These are phyloP conservation scores for Amaranthus hypochondriacus DNA, from an alignment of 148 eudicot species.

Conservation along the genomic window DNA sequence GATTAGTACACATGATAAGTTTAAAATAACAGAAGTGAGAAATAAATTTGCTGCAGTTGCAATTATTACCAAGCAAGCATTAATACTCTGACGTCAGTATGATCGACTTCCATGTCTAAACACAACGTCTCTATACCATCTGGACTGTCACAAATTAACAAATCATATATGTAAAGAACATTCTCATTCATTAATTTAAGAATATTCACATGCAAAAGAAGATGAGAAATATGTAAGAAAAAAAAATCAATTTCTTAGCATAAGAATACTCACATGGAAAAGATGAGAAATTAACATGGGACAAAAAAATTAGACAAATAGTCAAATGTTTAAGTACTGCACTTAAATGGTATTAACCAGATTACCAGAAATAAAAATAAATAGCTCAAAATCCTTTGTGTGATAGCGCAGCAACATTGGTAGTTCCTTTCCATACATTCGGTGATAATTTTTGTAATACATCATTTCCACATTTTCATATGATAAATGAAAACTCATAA, in stretches of 20 bases:
- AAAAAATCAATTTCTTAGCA: background rate
- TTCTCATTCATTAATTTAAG: background rate
- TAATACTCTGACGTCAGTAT: slow-evolving; percentile 75
- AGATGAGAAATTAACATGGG: background rate
- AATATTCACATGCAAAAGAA: background rate
- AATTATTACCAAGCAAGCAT: slow-evolving; percentile 87
- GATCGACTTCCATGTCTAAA: slow-evolving; percentile 77
- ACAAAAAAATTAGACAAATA: background rate
- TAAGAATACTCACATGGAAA: background rate
- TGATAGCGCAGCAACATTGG: too few species aligned
- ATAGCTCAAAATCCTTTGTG: too few species aligned
- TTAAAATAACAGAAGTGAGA: background rate
- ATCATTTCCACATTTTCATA: too few species aligned
- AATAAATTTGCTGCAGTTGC: background rate
- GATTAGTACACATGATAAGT: slow-evolving; percentile 5
- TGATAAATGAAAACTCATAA: too few species aligned
- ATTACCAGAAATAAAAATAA: too few species aligned
- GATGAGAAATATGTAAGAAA: background rate
- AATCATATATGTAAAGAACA: slow-evolving; percentile 2
- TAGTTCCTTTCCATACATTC: too few species aligned
- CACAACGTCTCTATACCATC: slow-evolving; percentile 90
- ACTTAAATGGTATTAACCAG: too few species aligned
- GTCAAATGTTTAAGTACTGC: background rate
- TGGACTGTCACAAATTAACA: slow-evolving; percentile 45
- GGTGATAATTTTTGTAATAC: too few species aligned